These are phyloP conservation scores for Fusarium gaditjirri DNA, from an alignment of 2,329 filamentous ascomycete genomes.

Conservation along the genomic window DNA sequence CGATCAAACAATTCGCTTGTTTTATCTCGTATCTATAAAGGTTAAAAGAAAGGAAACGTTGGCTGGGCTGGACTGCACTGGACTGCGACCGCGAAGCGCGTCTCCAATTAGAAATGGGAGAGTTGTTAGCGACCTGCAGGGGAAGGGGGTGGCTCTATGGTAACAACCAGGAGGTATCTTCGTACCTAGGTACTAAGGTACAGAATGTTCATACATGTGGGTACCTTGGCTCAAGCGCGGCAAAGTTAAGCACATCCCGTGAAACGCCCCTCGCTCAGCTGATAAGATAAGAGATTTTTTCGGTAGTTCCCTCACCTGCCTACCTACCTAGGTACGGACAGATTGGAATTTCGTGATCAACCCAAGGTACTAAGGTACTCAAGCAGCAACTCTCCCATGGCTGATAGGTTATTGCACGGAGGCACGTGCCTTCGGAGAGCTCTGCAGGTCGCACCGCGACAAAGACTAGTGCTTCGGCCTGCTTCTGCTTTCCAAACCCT, in stretches of 20 bases:
- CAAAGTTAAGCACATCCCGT: constrained; percentile 8
- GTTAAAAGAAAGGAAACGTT: constrained; percentile 33
- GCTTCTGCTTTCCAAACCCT: constrained; percentile 11
- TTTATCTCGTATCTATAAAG: constrained; percentile 12
- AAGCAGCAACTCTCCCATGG: constrained; percentile 33
- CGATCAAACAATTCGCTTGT: constrained; percentile 10
- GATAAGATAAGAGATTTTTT: constrained; percentile 44
- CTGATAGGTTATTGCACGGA: constrained; percentile 43
- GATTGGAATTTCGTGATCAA: neutral
- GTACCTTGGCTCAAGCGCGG: constrained; percentile 9
- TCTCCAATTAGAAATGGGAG: constrained; percentile 34
- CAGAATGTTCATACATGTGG: neutral
- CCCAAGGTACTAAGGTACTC: neutral
- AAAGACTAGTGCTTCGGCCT: constrained; percentile 10
- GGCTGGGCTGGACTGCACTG: constrained; percentile 29
- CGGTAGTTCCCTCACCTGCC: neutral
- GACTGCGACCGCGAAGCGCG: constrained; percentile 42
- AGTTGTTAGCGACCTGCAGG: constrained; percentile 6
- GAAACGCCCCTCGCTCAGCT: neutral
- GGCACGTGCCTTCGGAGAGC: constrained; percentile 44
- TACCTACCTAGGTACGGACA: too few relatives aligned
- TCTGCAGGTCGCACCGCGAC: constrained; percentile 27
- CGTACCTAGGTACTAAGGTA: too few relatives aligned
- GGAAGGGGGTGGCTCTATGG: constrained; percentile 28
- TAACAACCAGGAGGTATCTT: too few relatives aligned